Percentiles rank a stretch among this genome's conserved stretches.
These are phyloP conservation scores for Melanopsichium pennsylvanicum DNA, from an alignment of 1,284 basidiomycete genomes.

Conservation along the genomic window DNA sequence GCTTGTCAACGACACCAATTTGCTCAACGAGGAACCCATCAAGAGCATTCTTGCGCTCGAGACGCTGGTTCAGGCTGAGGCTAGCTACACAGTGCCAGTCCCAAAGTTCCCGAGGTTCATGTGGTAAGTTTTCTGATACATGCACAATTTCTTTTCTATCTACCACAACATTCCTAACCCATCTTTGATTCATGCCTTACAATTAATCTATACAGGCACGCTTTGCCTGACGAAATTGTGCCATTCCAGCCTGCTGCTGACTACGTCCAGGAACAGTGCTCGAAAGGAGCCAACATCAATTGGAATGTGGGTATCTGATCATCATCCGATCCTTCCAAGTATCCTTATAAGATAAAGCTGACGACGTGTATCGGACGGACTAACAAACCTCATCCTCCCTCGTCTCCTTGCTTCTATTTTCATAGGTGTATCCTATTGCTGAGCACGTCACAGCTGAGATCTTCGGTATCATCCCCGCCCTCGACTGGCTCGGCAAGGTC, in stretches of 20 bases:
- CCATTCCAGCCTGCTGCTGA: slow-evolving; percentile 36
- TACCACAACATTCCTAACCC: no score
- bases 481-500: slow-evolving; percentile 38
- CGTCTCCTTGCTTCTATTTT: no score
- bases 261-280: slow-evolving; percentile 57
- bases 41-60: slow-evolving; percentile 21
- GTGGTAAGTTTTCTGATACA: no score
- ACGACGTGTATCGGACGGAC: no score
- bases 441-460: slow-evolving; percentile 47
- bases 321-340: no score
- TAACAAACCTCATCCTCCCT: no score
- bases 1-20: slow-evolving; percentile 44
- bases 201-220: no score
- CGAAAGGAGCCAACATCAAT: slow-evolving; percentile 53
- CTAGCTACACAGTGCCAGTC: slow-evolving; percentile 30
- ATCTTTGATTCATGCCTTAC: no score
- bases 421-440: slow-evolving; percentile 30
- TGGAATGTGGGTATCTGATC: no score
- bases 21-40: slow-evolving; percentile 34
- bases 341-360: no score
- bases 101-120: slow-evolving; percentile 54
- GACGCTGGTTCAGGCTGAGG: slow-evolving; percentile 36
- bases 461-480: slow-evolving; percentile 23
- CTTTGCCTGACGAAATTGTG: slow-evolving; percentile 57
- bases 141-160: no score